phyloP scores from a whole-genome alignment of 768 basidiomycete species.

The Termitomyces heimii region DNA sequence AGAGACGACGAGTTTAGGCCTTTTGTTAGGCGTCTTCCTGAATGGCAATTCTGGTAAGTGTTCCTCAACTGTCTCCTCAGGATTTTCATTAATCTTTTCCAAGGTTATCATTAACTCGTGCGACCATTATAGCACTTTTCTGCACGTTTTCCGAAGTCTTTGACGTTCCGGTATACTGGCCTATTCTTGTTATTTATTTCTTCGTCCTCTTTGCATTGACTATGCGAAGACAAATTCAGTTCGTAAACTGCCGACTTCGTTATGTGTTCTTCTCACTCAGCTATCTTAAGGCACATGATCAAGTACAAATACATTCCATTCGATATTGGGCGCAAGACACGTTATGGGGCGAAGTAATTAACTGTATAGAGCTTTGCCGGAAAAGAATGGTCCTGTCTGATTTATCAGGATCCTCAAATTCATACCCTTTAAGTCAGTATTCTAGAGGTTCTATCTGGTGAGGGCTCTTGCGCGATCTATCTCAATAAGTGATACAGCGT shows the following conservation, averaged over 20 bases:
- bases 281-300: conserved; percentile 83
- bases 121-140: conserved; percentile 73
- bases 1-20: conserved; percentile 95
- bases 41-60: conserved; percentile 92
- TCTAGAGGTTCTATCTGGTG: conserved; percentile 3
- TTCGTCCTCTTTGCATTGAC: conserved; percentile 91
- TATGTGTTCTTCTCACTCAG: neutral
- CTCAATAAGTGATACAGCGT: neutral
- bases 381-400: conserved; percentile 2
- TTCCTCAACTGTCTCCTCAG: neutral
- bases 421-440: conserved; percentile 16
- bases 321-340: conserved; percentile 90
- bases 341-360: conserved; percentile 54
- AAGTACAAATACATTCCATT: conserved; percentile 98
- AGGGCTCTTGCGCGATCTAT: neutral
- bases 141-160: conserved; percentile 82
- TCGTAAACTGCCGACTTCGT: conserved; percentile 24
- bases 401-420: conserved; percentile 1
- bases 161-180: conserved; percentile 99
- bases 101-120: conserved; percentile 90
- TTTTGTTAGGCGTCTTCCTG: conserved; percentile 91
- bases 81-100: conserved; percentile 1
- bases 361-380: neutral
- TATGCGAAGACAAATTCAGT: conserved; percentile 96
- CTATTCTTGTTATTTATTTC: conserved; percentile 96